Percentiles rank a stretch among this genome's conserved stretches.
Conservation (phyloP, 73 alveolate genomes). For the Tetrahymena thermophila region DNA sequence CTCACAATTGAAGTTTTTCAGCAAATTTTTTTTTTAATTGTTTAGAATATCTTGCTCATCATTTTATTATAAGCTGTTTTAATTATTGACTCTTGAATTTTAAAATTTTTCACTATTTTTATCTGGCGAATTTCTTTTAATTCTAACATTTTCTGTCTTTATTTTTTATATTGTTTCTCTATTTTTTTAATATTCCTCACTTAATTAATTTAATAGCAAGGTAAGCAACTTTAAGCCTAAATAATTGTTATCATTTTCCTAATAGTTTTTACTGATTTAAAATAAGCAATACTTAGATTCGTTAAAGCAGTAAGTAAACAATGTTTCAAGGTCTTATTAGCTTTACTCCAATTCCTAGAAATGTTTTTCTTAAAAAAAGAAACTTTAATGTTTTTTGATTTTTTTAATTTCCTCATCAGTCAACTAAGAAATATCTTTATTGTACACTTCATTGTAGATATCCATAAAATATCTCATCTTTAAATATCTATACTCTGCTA, state of each 20-base stretch:
- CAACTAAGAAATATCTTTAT: too few species aligned
- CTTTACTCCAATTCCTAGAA: neutral
- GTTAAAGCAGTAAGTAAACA: neutral
- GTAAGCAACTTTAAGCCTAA: neutral
- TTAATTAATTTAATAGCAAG: neutral
- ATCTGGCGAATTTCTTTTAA: neutral
- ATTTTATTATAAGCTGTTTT: too few species aligned
- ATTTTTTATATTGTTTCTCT: neutral
- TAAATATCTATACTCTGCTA: neutral
- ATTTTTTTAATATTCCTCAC: neutral
- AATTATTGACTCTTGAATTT: too few species aligned
- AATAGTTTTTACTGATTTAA: neutral
- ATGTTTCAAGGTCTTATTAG: neutral
- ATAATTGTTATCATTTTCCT: neutral
- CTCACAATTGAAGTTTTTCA: neutral
- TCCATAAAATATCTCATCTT: neutral
- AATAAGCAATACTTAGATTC: neutral
- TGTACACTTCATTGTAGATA: neutral
- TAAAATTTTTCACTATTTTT: too few species aligned
- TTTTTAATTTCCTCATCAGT: neutral
- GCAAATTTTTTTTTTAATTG: too few species aligned
- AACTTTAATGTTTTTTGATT: neutral
- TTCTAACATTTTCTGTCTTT: neutral
- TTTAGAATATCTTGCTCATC: neutral
- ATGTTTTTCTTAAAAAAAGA: neutral